phyloP scores from a whole-genome alignment of 2,329 filamentous ascomycete genomes.

The Trichocomaceae sp. region DNA sequence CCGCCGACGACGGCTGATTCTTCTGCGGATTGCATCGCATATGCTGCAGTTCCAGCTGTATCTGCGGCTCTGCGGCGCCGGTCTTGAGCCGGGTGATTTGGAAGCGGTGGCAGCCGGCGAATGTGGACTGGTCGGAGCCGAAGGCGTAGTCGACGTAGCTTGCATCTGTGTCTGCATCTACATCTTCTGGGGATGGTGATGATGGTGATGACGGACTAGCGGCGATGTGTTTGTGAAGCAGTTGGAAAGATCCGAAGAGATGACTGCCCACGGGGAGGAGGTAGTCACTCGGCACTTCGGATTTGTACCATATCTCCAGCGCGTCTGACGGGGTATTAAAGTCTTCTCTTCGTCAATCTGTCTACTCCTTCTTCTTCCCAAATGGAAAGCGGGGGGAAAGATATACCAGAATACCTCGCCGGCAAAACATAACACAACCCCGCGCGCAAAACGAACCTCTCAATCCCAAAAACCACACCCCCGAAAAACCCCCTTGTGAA shows the following conservation, averaged over 20 bases:
- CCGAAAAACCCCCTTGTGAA: conserved; percentile 18
- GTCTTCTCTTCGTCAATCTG: neutral
- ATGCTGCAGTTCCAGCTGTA: conserved; percentile 14
- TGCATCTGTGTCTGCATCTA: neutral
- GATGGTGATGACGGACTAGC: neutral
- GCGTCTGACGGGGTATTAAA: neutral
- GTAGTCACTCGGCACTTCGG: conserved; percentile 1
- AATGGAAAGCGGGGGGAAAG: neutral
- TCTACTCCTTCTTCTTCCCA: too few relatives aligned
- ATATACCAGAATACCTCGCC: neutral
- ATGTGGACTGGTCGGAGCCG: conserved; percentile 13
- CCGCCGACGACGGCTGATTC: conserved; percentile 11
- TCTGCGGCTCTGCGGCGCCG: neutral
- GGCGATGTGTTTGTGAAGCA: conserved; percentile 16
- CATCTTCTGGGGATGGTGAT: too few relatives aligned
- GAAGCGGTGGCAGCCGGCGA: conserved; percentile 16
- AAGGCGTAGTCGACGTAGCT: conserved; percentile 18
- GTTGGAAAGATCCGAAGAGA: conserved; percentile 14
- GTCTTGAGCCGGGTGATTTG: conserved; percentile 12
- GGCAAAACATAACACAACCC: conserved; percentile 8
- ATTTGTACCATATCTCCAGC: conserved; percentile 9
- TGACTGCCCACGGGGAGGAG: conserved; percentile 13
- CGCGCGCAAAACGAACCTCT: conserved; percentile 7
- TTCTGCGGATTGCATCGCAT: conserved; percentile 17
- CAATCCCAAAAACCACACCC: conserved; percentile 15